Evolutionary conservation across 192 early-diverging fungal genomes (phyloP), one percentile per base, ranked within the genome.

Genomic region (Phycomyces nitens): DNA sequence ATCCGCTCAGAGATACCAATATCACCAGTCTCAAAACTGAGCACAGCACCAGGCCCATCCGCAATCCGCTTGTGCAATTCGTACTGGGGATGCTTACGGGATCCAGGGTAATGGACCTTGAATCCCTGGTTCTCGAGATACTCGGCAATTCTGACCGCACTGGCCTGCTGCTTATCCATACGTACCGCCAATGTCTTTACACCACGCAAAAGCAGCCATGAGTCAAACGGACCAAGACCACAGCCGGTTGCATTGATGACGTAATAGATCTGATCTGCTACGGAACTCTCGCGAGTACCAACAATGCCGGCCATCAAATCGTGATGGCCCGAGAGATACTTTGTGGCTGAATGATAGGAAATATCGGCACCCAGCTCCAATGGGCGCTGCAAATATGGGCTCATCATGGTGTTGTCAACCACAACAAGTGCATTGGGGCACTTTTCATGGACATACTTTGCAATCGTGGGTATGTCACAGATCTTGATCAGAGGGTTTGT

Each of bases 401-500:
- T 89, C 94, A 97, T 95, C 95, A 99, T 97, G 47, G 97, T 99
- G 73, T 99, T 99, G 62, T 99, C 97, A 11, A 99, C 97, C 3
- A 95, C 92, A 1, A 99, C 89, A 27, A 94, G 70, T 29, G 92
- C 91, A 41, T 83, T 74, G 8, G 94, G 93, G 39, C 86, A 90
- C 22, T 68, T n/a, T 56, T 77, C 79, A 52, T 92, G 89, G 9
- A 96, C 93, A 27, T 84, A 65, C 39, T 77, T 67, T 27, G 83
- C 74, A 69, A 97, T 94, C 40, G 85, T 80, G 18, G 85, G 82
- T 34, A 99, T 89, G 73, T 99, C 94, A 10, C 84, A 88, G 52
- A 99, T 91, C 72, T 96, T 94, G 71, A 99, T 92, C 62, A 96
- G 76, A 21, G 97, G 97, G 73, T 99, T 99, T 42, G 97, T 97